Base-by-base conservation (phyloP, 2,329 filamentous ascomycete genomes). In the Fusarium palustre region DNA sequence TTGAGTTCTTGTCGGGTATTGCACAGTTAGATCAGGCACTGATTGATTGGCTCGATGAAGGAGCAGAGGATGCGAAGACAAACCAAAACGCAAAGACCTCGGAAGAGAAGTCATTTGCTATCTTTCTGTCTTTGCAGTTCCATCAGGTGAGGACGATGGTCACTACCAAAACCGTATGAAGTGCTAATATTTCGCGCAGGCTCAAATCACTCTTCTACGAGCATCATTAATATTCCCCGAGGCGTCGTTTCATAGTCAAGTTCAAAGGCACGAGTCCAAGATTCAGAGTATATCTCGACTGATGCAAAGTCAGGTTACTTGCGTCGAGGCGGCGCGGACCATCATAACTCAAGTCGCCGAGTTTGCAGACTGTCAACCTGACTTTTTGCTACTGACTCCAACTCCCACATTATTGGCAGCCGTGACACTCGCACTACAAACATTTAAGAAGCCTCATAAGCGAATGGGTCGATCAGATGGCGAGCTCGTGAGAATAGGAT, bases 361-460 rank as follows among this genome's bases (percentile, higher is more conserved):
- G 22, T 67, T 72, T 24, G 69, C 69, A 22, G 69, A 72, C 5
- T 58, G 59, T 1, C 57, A 61, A 1, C 49, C 60, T 13, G 66
- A 72, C 2, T 72, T 64, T 1, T 41, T 52, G 4, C 64, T 72
- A 1, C n/a, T 72, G 1, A 70, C 66, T 1, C 64, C 69, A 3
- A 72, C 69, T 2, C 69, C 68, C 0, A 60, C 59, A 0, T 68
- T 72, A 13, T 34, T 72, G 2, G 69, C 63, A n/a, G 66, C 69
- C 0, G 64, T 65, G 2, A 72, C 70, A 2, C 60, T 72, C 2
- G 69, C 69, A 1, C 36, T 72, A 0, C 70, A 72, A 8, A 72
- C 70, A 4, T 69, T 72, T 13, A 72, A 70, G 42, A 72, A 72
- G 15, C 70, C 69, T 2, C 70, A 72, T 18, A 72, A 72, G 33